Base-by-base conservation (phyloP, 805 yeast genomes). In the Kluyveromyces dobzhanskii region DNA sequence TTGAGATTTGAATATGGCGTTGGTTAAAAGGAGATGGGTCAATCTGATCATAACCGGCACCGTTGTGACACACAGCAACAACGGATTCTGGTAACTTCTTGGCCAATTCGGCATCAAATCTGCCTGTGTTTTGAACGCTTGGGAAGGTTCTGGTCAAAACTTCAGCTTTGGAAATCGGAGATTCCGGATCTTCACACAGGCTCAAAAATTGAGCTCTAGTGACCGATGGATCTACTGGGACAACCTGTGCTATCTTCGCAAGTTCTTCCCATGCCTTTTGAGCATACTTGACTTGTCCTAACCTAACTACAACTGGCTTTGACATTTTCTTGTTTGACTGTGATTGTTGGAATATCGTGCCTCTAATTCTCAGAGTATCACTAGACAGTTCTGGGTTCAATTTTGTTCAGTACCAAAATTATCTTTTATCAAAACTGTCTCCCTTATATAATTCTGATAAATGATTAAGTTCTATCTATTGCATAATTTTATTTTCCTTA, bases 1-100 rank as follows among this genome's bases (percentile, higher is more conserved):
- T 77, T 35, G 84, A 69, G n/a, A 81, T 68, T 56, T 78, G 85
- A 45, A 81, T 74, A 19, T 70, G 67, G 29, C 69, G 64, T 17
- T 63, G 65, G 3, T 69, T 64, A 44, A 78, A 70, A 14, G 75
- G 71, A 17, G 62, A 64, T 3, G 74, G 70, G 46, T 80, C 84
- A 32, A 80, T 65, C 58, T 80, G 86, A 54, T 81, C 90, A 57
- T 81, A 80, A 4, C 84, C 88, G 0, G 90, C 90, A 41, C 88
- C 88, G 43, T 69, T 63, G 56, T 80, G 85, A 44, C 75, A 65
- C 11, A 81, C 62, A 11, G 73, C 63, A 42, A 67, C 66, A 5
- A 81, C 66, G 0, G 76, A 56, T 1, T 59, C 40, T 3, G 90
- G 90, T 39, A 81, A 64, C 19, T 69, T 67, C 8, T 58, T 46